Conservation (phyloP, 441 rosid genomes). For the Arabidopsis lyrata region DNA sequence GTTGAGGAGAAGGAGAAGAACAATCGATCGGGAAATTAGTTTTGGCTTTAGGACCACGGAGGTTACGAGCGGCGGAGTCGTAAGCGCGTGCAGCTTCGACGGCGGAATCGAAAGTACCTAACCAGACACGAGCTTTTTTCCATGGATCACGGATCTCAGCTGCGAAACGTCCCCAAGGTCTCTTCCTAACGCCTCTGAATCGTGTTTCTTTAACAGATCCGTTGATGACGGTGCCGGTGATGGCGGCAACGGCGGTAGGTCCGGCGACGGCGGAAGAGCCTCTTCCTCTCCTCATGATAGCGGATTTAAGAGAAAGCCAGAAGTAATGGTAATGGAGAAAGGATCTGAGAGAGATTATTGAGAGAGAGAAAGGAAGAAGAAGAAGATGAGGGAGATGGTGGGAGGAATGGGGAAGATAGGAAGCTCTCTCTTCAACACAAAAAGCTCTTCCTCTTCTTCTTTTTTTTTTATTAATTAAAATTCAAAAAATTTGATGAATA, state of each 20-base stretch:
- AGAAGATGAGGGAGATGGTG: conserved; percentile 29
- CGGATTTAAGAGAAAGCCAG: conserved; percentile 10
- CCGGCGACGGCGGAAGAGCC: conserved; percentile 46
- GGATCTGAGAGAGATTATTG: conserved; percentile 14
- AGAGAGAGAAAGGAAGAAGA: neutral
- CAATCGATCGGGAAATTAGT: conserved; percentile 63
- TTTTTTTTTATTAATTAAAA: neutral
- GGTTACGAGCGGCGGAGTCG: conserved; percentile 73
- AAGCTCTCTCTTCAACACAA: conserved; percentile 20
- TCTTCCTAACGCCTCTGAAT: conserved; percentile 81
- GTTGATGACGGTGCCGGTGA: neutral
- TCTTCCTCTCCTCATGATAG: conserved; percentile 61
- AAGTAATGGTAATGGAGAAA: conserved; percentile 30
- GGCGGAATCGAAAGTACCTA: conserved; percentile 86
- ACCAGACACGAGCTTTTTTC: conserved; percentile 86
- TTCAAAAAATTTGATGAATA: neutral
- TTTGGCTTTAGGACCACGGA: conserved; percentile 85
- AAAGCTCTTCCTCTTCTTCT: conserved; percentile 2
- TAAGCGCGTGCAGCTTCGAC: conserved; percentile 86
- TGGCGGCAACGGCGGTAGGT: conserved; percentile 46
- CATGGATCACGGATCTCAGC: conserved; percentile 94
- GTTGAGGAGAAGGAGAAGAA: conserved; percentile 27
- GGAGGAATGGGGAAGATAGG: conserved; percentile 24
- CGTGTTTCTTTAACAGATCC: conserved; percentile 56
- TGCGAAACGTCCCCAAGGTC: conserved; percentile 87